These are phyloP conservation scores for Monilinia polystroma DNA, from an alignment of 2,329 filamentous ascomycete species.

Conservation along the genomic window DNA sequence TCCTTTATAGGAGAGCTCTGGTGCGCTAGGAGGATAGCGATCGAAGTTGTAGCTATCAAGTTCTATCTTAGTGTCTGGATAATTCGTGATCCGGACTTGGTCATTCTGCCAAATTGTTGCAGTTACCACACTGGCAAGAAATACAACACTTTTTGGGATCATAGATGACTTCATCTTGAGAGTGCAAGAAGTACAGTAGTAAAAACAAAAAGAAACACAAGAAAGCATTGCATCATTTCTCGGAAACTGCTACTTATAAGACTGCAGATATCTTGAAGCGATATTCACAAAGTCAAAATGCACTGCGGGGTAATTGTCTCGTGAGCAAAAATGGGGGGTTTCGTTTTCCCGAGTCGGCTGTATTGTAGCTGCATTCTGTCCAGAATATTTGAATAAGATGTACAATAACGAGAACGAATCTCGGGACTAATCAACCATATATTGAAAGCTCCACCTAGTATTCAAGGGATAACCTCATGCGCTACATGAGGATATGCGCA, in stretches of 20 bases:
- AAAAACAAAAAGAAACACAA: neutral
- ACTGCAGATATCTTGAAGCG: neutral
- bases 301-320: conserved; percentile 17
- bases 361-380: conserved; percentile 8
- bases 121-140: conserved; percentile 22
- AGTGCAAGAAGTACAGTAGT: neutral
- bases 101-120: conserved; percentile 38
- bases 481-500: conserved; percentile 2
- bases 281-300: conserved; percentile 2
- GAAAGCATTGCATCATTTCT: neutral
- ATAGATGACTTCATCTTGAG: conserved; percentile 26
- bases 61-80: conserved; percentile 45
- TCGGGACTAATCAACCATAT: neutral
- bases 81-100: conserved; percentile 45
- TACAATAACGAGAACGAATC: conserved; percentile 5
- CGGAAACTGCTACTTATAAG: neutral
- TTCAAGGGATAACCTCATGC: neutral
- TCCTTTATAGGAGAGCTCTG: conserved; percentile 60
- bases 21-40: conserved; percentile 51
- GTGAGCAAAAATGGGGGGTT: neutral
- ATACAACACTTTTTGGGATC: conserved; percentile 13
- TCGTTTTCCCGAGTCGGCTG: conserved; percentile 22
- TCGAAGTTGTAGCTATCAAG: conserved; percentile 44
- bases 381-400: neutral
- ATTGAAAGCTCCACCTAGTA: neutral